Evolutionary conservation across 2,329 filamentous ascomycete genomes (phyloP).

Genomic region (Pseudogymnoascus destructans): DNA sequence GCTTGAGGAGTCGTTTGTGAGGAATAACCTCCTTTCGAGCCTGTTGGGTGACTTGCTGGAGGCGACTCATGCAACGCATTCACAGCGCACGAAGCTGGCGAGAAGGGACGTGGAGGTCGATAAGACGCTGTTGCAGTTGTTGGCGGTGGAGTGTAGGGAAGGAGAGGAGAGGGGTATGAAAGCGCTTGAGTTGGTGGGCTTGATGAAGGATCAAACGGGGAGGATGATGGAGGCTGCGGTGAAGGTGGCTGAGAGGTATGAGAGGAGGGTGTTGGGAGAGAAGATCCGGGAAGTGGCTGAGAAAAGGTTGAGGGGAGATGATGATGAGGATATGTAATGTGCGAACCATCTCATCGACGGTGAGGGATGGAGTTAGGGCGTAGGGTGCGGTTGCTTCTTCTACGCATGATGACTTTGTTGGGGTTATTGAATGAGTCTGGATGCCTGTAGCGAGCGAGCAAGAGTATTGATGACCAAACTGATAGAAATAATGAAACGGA

Average conservation of each 20-base stretch:
- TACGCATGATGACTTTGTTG: neutral
- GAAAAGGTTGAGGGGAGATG: slow-evolving; percentile 24
- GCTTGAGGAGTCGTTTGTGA: slow-evolving; percentile 72
- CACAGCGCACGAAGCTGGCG: slow-evolving; percentile 54
- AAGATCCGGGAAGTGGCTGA: slow-evolving; percentile 86
- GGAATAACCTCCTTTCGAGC: slow-evolving; percentile 56
- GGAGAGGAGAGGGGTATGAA: slow-evolving; percentile 92
- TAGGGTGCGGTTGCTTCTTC: neutral
- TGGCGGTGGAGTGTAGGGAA: slow-evolving; percentile 81
- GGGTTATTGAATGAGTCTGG: neutral
- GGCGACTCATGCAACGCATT: slow-evolving; percentile 48
- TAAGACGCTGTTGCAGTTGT: slow-evolving; percentile 76
- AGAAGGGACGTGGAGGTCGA: slow-evolving; percentile 74
- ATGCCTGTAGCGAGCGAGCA: neutral
- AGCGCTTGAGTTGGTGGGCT: slow-evolving; percentile 73
- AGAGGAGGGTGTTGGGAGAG: slow-evolving; percentile 63
- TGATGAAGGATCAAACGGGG: slow-evolving; percentile 75
- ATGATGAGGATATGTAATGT: neutral
- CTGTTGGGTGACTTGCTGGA: slow-evolving; percentile 66
- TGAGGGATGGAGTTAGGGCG: neutral
- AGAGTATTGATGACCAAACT: neutral
- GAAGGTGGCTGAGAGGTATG: slow-evolving; percentile 81
- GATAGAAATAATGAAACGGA: slow-evolving; percentile 6
- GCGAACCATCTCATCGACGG: neutral
- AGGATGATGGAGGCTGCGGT: slow-evolving; percentile 84